Percentiles rank a stretch among this genome's conserved stretches.
Conservation (phyloP, 805 yeast genomes). For the Hanseniaspora taiwanica region DNA sequence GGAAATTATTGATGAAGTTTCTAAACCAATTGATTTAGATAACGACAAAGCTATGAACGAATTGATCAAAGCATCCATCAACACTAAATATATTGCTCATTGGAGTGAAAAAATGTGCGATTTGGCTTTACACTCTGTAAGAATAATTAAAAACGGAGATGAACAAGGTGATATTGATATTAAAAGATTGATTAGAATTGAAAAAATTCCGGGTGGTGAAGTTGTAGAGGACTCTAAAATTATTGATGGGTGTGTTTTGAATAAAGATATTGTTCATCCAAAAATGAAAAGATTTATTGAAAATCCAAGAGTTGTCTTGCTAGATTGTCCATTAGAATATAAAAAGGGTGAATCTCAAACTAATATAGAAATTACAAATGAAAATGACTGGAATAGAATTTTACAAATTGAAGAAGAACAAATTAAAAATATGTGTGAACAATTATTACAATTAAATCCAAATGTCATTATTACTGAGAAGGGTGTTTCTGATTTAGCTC, state of each 20-base stretch:
- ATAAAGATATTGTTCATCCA: constrained; percentile 98
- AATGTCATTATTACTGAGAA: constrained; percentile 93
- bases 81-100: constrained; percentile 83
- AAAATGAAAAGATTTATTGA: constrained; percentile 85
- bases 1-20: constrained; percentile 70
- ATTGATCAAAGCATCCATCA: constrained; percentile 81
- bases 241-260: constrained; percentile 80
- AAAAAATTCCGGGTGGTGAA: constrained; percentile 97
- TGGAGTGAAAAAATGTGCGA: constrained; percentile 90
- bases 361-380: constrained; percentile 91
- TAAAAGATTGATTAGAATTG: constrained; percentile 86
- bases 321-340: constrained; percentile 95
- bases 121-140: constrained; percentile 78
- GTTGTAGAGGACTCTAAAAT: constrained; percentile 71
- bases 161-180: constrained; percentile 64
- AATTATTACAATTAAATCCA: constrained; percentile 72
- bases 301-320: constrained; percentile 75
- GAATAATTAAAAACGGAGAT: constrained; percentile 48
- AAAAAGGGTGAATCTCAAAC: constrained; percentile 99
- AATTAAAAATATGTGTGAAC: constrained; percentile 75
- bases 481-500: constrained; percentile 97
- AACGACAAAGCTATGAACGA: constrained; percentile 81
- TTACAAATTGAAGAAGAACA: constrained; percentile 97
- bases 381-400: constrained; percentile 91
- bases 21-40: constrained; percentile 68